Evolutionary conservation across 805 yeast species (phyloP).

Genomic region (Wickerhamiella lipophila): DNA sequence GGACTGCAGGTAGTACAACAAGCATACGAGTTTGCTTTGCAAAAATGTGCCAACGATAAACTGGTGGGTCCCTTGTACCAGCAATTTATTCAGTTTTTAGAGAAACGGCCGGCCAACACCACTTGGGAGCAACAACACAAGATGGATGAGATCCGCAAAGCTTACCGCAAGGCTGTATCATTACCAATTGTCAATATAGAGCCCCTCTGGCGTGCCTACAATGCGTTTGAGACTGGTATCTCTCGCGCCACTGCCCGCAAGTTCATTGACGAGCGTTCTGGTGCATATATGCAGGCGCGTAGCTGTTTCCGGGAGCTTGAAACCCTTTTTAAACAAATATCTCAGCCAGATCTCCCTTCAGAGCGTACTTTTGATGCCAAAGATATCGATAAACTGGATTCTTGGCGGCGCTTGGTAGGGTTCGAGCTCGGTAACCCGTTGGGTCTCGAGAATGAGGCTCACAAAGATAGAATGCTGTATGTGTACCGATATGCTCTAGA

Average conservation of each 20-base stretch:
- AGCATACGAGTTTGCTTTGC: constrained; percentile 74
- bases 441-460: constrained; percentile 37
- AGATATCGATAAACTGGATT: constrained; percentile 33
- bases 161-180: constrained; percentile 55
- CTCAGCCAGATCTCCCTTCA: constrained; percentile 29
- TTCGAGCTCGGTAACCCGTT: constrained; percentile 69
- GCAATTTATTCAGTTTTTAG: constrained; percentile 68
- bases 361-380: constrained; percentile 23
- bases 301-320: constrained; percentile 61
- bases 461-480: constrained; percentile 49
- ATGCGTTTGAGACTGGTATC: constrained; percentile 67
- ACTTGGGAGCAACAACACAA: constrained; percentile 80
- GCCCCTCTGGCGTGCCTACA: constrained; percentile 66
- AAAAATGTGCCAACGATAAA: constrained; percentile 67
- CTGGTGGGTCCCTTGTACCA: constrained; percentile 62
- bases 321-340: constrained; percentile 41
- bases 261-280: constrained; percentile 67
- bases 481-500: constrained; percentile 61
- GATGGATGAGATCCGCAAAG: constrained; percentile 58
- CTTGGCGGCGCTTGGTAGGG: constrained; percentile 64
- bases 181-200: constrained; percentile 71
- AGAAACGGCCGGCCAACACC: constrained; percentile 41
- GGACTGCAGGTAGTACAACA: constrained; percentile 27
- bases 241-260: constrained; percentile 71
- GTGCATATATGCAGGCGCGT: constrained; percentile 78